Conservation (phyloP, 495 filamentous ascomycete species). For the Rhypophila decipiens region DNA sequence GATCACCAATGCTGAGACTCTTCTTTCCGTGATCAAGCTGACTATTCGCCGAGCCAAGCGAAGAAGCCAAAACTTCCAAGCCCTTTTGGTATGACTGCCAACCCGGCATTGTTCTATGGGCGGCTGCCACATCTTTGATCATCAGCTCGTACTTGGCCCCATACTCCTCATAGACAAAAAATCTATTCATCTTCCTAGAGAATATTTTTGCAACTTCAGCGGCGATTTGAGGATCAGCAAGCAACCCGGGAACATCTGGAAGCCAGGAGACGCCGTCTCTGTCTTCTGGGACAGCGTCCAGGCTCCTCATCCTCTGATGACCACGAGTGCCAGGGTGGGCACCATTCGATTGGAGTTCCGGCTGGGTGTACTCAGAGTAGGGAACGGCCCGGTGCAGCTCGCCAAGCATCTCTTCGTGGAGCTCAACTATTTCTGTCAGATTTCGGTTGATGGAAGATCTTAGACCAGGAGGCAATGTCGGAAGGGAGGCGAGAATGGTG, state of each 20-base stretch:
- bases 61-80: conserved; percentile 76
- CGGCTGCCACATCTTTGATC: conserved; percentile 63
- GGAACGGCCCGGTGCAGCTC: conserved; percentile 59
- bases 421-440: conserved; percentile 60
- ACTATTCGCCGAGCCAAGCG: conserved; percentile 63
- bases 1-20: conserved; percentile 71
- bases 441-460: conserved; percentile 59
- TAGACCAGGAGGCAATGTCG: conserved; percentile 48
- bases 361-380: conserved; percentile 53
- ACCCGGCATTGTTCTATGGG: conserved; percentile 62
- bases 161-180: conserved; percentile 83
- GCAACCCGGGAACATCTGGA: conserved; percentile 44
- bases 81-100: conserved; percentile 81
- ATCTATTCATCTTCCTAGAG: conserved; percentile 68
- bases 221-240: conserved; percentile 64
- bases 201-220: conserved; percentile 74
- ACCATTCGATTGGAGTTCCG: conserved; percentile 18
- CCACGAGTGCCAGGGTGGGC: conserved; percentile 18
- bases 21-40: conserved; percentile 59
- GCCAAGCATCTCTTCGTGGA: conserved; percentile 63
- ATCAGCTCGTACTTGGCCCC: conserved; percentile 80
- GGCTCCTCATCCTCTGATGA: conserved; percentile 53
- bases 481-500: conserved; percentile 55
- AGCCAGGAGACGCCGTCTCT: conserved; percentile 35
- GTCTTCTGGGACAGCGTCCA: conserved; percentile 53